Conservation (phyloP, 2,329 filamentous ascomycete genomes). For the Curvularia verruculosa region DNA sequence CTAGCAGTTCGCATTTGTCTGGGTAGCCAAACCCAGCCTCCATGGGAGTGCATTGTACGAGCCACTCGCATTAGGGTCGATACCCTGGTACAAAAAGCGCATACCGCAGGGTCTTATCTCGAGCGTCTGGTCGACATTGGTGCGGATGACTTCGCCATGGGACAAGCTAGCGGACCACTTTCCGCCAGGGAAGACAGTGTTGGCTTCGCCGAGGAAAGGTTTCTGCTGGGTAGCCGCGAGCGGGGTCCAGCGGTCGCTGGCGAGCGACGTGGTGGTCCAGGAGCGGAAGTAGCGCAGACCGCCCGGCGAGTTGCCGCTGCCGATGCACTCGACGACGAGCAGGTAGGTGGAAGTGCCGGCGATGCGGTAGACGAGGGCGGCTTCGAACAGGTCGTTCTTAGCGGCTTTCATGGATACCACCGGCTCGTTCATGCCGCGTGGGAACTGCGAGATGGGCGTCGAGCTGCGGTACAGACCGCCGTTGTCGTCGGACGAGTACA, state of each 20-base stretch:
- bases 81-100: conserved; percentile 50
- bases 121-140: conserved; percentile 48
- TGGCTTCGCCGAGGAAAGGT: conserved; percentile 48
- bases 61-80: conserved; percentile 38
- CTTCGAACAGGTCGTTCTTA: conserved; percentile 47
- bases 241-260: conserved; percentile 41
- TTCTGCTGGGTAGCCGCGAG: conserved; percentile 47
- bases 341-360: conserved; percentile 43
- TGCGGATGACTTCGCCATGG: conserved; percentile 46
- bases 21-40: conserved; percentile 45
- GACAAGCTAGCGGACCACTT: conserved; percentile 50
- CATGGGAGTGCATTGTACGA: conserved; percentile 50
- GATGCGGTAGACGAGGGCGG: conserved; percentile 47
- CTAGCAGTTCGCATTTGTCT: conserved; percentile 13
- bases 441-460: conserved; percentile 45
- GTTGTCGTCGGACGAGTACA: conserved; percentile 53
- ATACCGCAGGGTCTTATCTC: conserved; percentile 44
- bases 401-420: conserved; percentile 44
- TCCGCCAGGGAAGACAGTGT: conserved; percentile 45
- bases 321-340: conserved; percentile 51
- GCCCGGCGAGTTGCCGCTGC: conserved; percentile 27
- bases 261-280: conserved; percentile 46
- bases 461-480: conserved; percentile 51
- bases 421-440: conserved; percentile 46
- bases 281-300: conserved; percentile 49